Percentiles rank a stretch among this genome's conserved stretches.
Evolutionary conservation across 768 basidiomycete species (phyloP).

Genomic region (Paxillus involutus): DNA sequence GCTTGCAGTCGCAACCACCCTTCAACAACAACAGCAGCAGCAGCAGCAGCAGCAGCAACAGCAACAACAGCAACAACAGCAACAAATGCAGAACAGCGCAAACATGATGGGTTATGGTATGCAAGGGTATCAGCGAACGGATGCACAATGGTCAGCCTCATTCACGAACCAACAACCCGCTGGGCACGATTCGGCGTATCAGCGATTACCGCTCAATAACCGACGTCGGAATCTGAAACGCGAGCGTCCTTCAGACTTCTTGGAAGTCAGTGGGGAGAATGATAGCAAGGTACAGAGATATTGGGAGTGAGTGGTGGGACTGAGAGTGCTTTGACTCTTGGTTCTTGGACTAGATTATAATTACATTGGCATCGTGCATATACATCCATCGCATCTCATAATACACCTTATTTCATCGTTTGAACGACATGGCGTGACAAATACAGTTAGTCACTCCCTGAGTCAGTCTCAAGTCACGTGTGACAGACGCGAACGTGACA

Average conservation of each 20-base stretch:
- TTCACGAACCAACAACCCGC: constrained; percentile 65
- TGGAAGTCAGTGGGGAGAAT: constrained; percentile 66
- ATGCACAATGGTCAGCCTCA: constrained; percentile 43
- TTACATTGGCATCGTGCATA: constrained; percentile 9
- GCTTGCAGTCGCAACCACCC: constrained; percentile 54
- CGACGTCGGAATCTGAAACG: constrained; percentile 75
- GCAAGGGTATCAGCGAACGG: constrained; percentile 42
- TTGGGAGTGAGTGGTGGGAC: constrained; percentile 57
- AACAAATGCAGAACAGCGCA: constrained; percentile 35
- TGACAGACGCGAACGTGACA: constrained; percentile 23
- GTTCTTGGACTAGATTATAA: constrained; percentile 5
- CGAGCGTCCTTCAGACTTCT: constrained; percentile 81
- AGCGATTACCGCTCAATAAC: constrained; percentile 80
- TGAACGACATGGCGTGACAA: constrained; percentile 12
- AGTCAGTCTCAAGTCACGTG: neutral
- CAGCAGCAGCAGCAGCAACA: constrained; percentile 29
- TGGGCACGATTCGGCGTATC: constrained; percentile 82
- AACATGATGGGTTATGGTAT: constrained; percentile 40
- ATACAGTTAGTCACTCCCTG: constrained; percentile 3
- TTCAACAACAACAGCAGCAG: constrained; percentile 47
- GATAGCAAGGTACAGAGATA: constrained; percentile 70
- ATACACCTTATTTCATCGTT: constrained; percentile 6
- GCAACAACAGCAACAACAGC: constrained; percentile 38
- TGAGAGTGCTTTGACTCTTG: neutral
- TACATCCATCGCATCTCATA: constrained; percentile 11